phyloP scores from a whole-genome alignment of 495 filamentous ascomycete genomes.

The Massariosphaeria phaeospora region DNA sequence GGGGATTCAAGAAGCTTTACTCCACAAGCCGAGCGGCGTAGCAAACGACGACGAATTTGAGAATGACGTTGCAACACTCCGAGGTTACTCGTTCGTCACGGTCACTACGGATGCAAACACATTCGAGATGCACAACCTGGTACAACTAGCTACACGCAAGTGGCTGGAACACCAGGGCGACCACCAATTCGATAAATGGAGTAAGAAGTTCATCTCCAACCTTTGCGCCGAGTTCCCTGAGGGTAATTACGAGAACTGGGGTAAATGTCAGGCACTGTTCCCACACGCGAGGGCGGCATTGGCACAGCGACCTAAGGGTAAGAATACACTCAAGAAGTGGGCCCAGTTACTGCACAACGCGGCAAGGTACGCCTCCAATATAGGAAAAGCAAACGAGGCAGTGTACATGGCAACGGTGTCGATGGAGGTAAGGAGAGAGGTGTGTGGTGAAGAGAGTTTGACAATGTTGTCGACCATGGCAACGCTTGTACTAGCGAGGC shows the following conservation, averaged over 20 bases:
- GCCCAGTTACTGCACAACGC: conserved; percentile 5
- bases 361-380: conserved; percentile 4
- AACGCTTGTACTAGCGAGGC: neutral
- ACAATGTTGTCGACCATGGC: conserved; percentile 10
- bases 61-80: conserved; percentile 28
- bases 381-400: conserved; percentile 6
- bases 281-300: conserved; percentile 6
- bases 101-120: neutral
- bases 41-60: conserved; percentile 33
- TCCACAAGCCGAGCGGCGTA: conserved; percentile 35
- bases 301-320: too few species aligned
- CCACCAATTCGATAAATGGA: conserved; percentile 14
- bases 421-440: conserved; percentile 25
- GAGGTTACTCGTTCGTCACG: conserved; percentile 37
- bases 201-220: conserved; percentile 1
- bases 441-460: conserved; percentile 21
- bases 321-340: conserved; percentile 10
- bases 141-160: conserved; percentile 24
- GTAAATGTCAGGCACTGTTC: conserved; percentile 8
- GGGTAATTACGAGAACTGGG: conserved; percentile 13
- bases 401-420: conserved; percentile 4
- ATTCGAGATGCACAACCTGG: conserved; percentile 22
- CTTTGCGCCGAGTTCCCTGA: neutral
- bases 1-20: conserved; percentile 32
- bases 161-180: conserved; percentile 17